Base-by-base conservation (phyloP, 2,329 filamentous ascomycete genomes). In the Escovopsis sp. region DNA sequence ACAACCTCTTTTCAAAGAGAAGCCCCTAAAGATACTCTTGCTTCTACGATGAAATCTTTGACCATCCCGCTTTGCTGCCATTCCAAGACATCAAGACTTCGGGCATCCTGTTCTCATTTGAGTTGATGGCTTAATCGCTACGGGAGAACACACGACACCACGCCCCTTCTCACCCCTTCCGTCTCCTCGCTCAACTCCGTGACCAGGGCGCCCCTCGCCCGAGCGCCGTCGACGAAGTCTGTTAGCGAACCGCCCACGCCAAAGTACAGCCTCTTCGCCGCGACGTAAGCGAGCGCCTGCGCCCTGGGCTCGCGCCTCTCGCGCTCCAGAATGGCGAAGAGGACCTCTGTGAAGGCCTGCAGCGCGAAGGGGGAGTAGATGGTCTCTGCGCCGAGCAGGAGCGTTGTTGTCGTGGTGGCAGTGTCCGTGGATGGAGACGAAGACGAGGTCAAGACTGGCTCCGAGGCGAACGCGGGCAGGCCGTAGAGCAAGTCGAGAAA, bases 181-280 rank as follows among this genome's bases (percentile, higher is more conserved):
- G 65, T 64, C 53, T 80, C 76, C 52, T 79, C 74, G 44, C 71
- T 64, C 30, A 80, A 48, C 39, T 66, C 63, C 34, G 65, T 58
- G 31, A 80, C 68, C 3, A 50, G 47, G 10, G 62, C 66, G 2
- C 74, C 75, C 32, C 65, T 65, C 1, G 56, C 61, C 42, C 62
- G 62, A 35, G 75, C 70, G 47, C 62, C 65, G 39, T 66, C 60
- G 38, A 79, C 63, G 50, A 91, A 85, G 48, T 84, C 83, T 56
- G 86, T 81, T 16, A 91, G 70, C 15, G 83, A 87, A 0, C 84
- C 84, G 0, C 84, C 84, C 5, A 91, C 84, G 3, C 84, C 84
- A 60, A 91, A 91, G 59, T 91, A 91, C 10, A 88, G 69, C 48
- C 76, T 74, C 64, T 91, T 91, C 1, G 84, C 84, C 3, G 74